Conservation (phyloP, 805 yeast genomes). For the Sugiyamaella lignohabitans region DNA sequence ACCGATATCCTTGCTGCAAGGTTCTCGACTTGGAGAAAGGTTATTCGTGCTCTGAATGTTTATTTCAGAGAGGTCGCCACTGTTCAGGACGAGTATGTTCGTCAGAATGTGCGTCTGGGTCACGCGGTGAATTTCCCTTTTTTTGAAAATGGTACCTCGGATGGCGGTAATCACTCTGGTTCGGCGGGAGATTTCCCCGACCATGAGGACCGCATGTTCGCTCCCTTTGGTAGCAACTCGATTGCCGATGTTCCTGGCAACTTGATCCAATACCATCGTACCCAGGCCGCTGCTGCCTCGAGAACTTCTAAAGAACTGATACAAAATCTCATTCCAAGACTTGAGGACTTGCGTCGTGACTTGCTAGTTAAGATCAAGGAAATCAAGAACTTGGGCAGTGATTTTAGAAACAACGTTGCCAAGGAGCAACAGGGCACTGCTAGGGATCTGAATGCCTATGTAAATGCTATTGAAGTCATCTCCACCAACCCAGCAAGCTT, state of each 20-base stretch:
- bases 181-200: conserved; percentile 27
- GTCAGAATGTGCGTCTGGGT: conserved; percentile 74
- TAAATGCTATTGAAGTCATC: conserved; percentile 60
- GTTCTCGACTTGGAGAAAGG: conserved; percentile 79
- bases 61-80: conserved; percentile 75
- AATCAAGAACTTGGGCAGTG: conserved; percentile 72
- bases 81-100: conserved; percentile 80
- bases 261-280: conserved; percentile 57
- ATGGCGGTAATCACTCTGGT: conserved; percentile 16
- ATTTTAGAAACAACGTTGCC: conserved; percentile 69
- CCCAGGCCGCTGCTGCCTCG: conserved; percentile 53
- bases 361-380: conserved; percentile 79
- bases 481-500: conserved; percentile 35
- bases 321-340: conserved; percentile 54
- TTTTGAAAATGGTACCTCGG: conserved; percentile 32
- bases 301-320: conserved; percentile 54
- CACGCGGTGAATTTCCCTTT: conserved; percentile 63
- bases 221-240: conserved; percentile 73
- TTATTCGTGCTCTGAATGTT: conserved; percentile 64
- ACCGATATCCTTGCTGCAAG: conserved; percentile 81
- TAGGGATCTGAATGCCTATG: conserved; percentile 45
- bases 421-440: conserved; percentile 67
- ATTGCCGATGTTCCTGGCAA: conserved; percentile 76
- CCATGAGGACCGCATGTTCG: conserved; percentile 44
- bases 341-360: conserved; percentile 68